Conservation (phyloP, 148 eudicot genomes). For the Chenopodium quinoa region DNA sequence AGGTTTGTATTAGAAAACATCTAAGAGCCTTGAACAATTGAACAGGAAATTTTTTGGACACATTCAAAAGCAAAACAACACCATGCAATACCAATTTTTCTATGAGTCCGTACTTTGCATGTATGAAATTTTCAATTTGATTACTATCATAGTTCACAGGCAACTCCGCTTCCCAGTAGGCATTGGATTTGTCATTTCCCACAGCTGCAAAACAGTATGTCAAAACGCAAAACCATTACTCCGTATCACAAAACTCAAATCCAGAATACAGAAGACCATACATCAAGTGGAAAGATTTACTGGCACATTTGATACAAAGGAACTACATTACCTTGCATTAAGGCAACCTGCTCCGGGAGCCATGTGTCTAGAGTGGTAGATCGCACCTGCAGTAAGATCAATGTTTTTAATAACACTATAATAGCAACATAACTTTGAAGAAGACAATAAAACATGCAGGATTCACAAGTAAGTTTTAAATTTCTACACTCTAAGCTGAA, state of each 20-base stretch:
- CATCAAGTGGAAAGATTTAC: background rate
- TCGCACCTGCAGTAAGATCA: constrained; percentile 53
- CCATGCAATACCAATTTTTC: constrained; percentile 17
- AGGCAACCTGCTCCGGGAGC: constrained; percentile 72
- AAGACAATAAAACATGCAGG: background rate
- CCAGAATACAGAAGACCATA: background rate
- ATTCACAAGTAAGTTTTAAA: background rate
- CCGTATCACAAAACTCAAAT: background rate
- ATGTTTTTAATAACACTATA: background rate
- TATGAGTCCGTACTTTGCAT: constrained; percentile 52
- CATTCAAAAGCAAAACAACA: constrained; percentile 5
- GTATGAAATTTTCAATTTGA: constrained; percentile 52
- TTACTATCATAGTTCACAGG: constrained; percentile 44
- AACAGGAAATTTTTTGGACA: background rate
- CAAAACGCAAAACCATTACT: background rate
- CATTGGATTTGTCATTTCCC: constrained; percentile 64
- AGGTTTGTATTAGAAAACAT: background rate
- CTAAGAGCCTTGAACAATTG: background rate
- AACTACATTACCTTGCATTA: constrained; percentile 42
- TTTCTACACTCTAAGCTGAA: background rate
- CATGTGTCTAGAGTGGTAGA: constrained; percentile 69
- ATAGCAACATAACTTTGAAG: background rate
- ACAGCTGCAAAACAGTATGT: constrained; percentile 36
- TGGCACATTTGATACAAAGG: background rate
- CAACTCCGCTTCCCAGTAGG: constrained; percentile 68